Percentiles rank a stretch among this genome's conserved stretches.
phyloP scores from a whole-genome alignment of 192 early-diverging fungal species.

The Podila verticillata region DNA sequence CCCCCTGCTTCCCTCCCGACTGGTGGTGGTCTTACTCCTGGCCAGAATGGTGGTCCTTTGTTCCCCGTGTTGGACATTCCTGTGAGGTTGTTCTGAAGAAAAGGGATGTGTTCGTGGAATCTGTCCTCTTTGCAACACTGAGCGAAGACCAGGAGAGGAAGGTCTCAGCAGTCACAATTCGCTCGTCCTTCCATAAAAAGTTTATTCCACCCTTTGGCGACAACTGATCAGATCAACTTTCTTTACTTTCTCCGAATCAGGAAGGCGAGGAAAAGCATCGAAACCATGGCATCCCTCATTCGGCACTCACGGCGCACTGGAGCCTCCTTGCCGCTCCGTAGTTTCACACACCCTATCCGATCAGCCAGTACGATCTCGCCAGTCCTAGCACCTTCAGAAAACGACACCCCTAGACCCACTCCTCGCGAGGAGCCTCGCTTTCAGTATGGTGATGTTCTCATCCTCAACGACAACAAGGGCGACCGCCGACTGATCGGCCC shows the following conservation, averaged over 20 bases:
- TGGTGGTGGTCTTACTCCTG: slow-evolving; percentile 8
- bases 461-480: slow-evolving; percentile 32
- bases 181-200: too few relatives aligned
- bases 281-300: neutral
- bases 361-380: too few relatives aligned
- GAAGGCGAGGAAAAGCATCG: too few relatives aligned
- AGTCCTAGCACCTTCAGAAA: neutral
- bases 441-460: slow-evolving; percentile 40
- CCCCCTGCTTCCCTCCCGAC: slow-evolving; percentile 2
- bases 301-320: neutral
- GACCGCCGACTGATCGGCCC: slow-evolving; percentile 28
- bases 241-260: neutral
- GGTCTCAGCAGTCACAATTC: too few relatives aligned
- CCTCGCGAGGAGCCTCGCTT: slow-evolving; percentile 24
- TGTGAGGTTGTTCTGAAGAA: neutral
- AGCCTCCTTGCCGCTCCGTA: neutral
- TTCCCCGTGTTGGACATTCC: slow-evolving; percentile 8
- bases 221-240: neutral
- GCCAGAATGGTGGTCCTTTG: slow-evolving; percentile 25
- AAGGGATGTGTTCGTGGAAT: neutral
- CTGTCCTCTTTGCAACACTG: too few relatives aligned
- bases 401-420: neutral
- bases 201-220: neutral
- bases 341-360: too few relatives aligned
- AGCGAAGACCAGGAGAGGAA: too few relatives aligned